Percentiles rank a stretch among this genome's conserved stretches.
Conservation (phyloP, 2,329 filamentous ascomycete species). For the Diaporthe nobilis region DNA sequence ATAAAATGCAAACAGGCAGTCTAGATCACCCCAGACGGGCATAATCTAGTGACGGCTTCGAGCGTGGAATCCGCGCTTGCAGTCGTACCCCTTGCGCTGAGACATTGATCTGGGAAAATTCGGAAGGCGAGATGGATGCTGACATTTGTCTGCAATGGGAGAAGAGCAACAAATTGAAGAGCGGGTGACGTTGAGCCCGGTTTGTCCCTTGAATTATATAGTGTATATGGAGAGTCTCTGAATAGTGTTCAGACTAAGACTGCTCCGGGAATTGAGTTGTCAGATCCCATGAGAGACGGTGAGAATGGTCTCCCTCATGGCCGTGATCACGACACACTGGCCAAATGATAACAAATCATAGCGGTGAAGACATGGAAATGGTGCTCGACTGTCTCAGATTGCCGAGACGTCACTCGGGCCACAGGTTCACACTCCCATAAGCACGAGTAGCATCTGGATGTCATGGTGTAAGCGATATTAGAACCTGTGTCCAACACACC, state of each 20-base stretch:
- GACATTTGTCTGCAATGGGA: background rate
- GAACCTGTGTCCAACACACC: background rate
- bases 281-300: background rate
- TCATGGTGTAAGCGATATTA: constrained; percentile 35
- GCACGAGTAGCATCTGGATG: background rate
- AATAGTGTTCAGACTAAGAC: background rate
- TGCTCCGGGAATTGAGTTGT: background rate
- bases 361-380: constrained; percentile 20
- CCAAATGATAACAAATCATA: background rate
- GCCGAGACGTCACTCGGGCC: constrained; percentile 37
- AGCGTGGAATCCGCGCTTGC: background rate
- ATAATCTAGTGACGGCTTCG: constrained; percentile 11
- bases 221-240: background rate
- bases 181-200: background rate
- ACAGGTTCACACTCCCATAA: constrained; percentile 29
- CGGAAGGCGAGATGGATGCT: background rate
- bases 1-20: constrained; percentile 6
- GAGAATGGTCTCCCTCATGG: background rate
- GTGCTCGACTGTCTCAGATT: constrained; percentile 38
- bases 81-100: background rate
- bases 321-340: background rate
- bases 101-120: constrained; percentile 21
- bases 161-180: background rate
- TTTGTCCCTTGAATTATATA: background rate
- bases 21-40: background rate